A percentile compares a stretch with the other conserved stretches of the same genome.
Evolutionary conservation across 768 basidiomycete species (phyloP).

Genomic region (Daedaleopsis sinensis): DNA sequence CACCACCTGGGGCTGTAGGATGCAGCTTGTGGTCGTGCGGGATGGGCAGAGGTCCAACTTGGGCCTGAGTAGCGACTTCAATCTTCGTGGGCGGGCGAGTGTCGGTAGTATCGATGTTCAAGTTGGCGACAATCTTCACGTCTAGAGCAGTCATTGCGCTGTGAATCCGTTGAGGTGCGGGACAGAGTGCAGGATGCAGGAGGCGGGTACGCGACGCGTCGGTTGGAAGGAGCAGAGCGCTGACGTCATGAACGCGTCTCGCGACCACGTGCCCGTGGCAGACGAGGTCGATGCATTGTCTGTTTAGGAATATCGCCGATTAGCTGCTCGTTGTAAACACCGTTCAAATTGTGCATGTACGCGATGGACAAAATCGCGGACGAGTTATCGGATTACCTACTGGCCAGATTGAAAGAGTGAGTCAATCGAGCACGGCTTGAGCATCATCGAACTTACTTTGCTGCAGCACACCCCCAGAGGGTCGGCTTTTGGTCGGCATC

Average conservation of each 20-base stretch:
- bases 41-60: not conserved
- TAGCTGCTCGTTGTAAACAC: no score
- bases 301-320: no score
- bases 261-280: conserved; percentile 15
- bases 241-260: conserved; percentile 14
- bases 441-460: not conserved
- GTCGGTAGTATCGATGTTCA: conserved; percentile 3
- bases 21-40: conserved; percentile 9
- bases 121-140: not conserved
- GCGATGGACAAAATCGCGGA: conserved; percentile 45
- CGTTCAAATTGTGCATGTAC: not conserved
- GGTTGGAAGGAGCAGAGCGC: not conserved
- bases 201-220: not conserved
- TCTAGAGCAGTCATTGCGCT: not conserved
- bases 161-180: not conserved
- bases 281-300: not conserved
- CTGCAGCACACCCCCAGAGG: conserved; percentile 28
- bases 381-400: conserved; percentile 42
- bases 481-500: conserved; percentile 70
- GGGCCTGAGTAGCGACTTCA: not conserved
- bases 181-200: not conserved
- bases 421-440: conserved; percentile 3
- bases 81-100: not conserved
- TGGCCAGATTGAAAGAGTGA: conserved; percentile 35
- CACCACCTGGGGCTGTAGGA: conserved; percentile 1